Evolutionary conservation across 2,329 filamentous ascomycete genomes (phyloP).

Genomic region (Talaromyces funiculosus): DNA sequence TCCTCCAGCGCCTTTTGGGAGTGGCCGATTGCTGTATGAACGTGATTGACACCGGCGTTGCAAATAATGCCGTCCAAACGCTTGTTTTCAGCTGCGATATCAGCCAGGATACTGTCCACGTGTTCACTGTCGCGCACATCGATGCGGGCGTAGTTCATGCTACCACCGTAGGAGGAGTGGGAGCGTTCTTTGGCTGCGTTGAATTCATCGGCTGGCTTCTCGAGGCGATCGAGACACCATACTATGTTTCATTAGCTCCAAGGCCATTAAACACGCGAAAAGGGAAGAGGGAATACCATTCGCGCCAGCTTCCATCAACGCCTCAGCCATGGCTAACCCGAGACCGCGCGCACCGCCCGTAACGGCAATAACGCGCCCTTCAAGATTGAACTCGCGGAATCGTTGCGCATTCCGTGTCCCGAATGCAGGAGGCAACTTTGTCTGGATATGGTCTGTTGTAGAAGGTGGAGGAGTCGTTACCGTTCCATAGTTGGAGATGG

Average conservation of each 20-base stretch:
- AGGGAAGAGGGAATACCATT: constrained; percentile 30
- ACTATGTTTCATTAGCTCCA: constrained; percentile 25
- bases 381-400: constrained; percentile 40
- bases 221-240: constrained; percentile 44
- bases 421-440: constrained; percentile 23
- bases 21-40: constrained; percentile 38
- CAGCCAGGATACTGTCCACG: constrained; percentile 31
- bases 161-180: constrained; percentile 32
- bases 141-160: constrained; percentile 42
- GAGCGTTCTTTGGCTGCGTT: constrained; percentile 33
- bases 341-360: constrained; percentile 43
- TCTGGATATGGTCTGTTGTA: constrained; percentile 27
- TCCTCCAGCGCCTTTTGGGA: constrained; percentile 37
- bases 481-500: not conserved
- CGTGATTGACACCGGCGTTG: constrained; percentile 40
- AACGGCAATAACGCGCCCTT: constrained; percentile 37
- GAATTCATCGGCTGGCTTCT: constrained; percentile 42
- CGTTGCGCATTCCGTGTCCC: constrained; percentile 25
- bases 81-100: constrained; percentile 30
- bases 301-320: constrained; percentile 44
- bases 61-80: constrained; percentile 40
- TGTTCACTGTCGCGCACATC: constrained; percentile 41
- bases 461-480: not conserved
- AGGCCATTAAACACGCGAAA: not conserved
- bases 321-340: constrained; percentile 42